Evolutionary conservation across 306 rosid species (phyloP).

Genomic region (Malus orientalis): DNA sequence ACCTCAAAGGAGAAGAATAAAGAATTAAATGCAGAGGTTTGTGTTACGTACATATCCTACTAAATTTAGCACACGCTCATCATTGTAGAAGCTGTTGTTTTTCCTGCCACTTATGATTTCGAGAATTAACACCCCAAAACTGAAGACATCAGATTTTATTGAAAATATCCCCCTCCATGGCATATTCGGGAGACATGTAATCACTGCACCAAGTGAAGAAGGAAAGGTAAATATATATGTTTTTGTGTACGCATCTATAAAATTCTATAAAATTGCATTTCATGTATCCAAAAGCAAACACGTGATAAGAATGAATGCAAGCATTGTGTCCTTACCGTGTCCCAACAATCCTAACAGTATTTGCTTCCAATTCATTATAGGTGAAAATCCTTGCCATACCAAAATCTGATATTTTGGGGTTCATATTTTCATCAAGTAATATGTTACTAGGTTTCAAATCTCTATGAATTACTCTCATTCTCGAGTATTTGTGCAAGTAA

Average conservation of each 20-base stretch:
- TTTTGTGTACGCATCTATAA: background rate
- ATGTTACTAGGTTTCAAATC: conserved; percentile 1
- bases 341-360: conserved; percentile 14
- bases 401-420: conserved; percentile 9
- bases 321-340: conserved; percentile 12
- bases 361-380: background rate
- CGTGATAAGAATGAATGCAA: background rate
- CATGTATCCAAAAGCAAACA: background rate
- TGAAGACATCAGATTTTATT: background rate
- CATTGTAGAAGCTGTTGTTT: background rate
- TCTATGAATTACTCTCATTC: background rate
- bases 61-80: background rate
- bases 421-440: conserved; percentile 13
- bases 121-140: background rate
- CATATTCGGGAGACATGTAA: background rate
- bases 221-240: background rate
- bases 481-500: conserved; percentile 1
- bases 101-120: background rate
- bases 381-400: conserved; percentile 5
- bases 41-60: background rate
- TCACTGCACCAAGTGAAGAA: background rate
- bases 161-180: background rate
- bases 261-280: background rate
- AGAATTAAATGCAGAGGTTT: background rate
- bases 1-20: background rate